Percentiles rank a stretch among this genome's conserved stretches.
These are phyloP conservation scores for Pythium plurisporium DNA, from an alignment of 352 stramenopile genomes.

Conservation along the genomic window DNA sequence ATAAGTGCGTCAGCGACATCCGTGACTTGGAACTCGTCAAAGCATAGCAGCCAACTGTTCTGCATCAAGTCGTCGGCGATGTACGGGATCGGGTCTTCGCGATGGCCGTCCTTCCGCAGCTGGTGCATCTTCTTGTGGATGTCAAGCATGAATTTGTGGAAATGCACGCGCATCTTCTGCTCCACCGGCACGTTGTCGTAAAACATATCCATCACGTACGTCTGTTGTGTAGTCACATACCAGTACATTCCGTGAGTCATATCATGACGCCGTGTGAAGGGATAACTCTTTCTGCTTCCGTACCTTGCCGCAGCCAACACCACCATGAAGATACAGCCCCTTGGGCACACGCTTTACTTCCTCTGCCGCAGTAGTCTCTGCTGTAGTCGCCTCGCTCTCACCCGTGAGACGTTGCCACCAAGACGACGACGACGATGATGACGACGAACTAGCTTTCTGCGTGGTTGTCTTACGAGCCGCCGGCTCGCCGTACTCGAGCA, in stretches of 20 bases:
- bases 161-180: conserved; percentile 92
- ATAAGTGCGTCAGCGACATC: conserved; percentile 97
- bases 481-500: conserved; percentile 51
- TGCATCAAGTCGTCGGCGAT: conserved; percentile 85
- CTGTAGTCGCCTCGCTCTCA: conserved; percentile 2
- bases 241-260: not conserved
- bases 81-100: conserved; percentile 71
- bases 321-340: conserved; percentile 95
- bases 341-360: conserved; percentile 51
- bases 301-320: conserved; percentile 93
- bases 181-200: conserved; percentile 76
- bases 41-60: conserved; percentile 92
- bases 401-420: conserved; percentile 65
- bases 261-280: not conserved
- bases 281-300: no score
- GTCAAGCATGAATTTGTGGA: conserved; percentile 98
- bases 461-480: not conserved
- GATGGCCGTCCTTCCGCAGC: conserved; percentile 85
- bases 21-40: conserved; percentile 98
- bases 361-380: not conserved
- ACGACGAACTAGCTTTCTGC: not conserved
- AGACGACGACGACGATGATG: conserved; percentile 17
- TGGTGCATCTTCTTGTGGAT: conserved; percentile 95
- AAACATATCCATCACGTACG: conserved; percentile 97
- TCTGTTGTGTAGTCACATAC: conserved; percentile 41